Evolutionary conservation across 2,329 filamentous ascomycete species (phyloP).

Genomic region (Pseudopyricularia cyperi): DNA sequence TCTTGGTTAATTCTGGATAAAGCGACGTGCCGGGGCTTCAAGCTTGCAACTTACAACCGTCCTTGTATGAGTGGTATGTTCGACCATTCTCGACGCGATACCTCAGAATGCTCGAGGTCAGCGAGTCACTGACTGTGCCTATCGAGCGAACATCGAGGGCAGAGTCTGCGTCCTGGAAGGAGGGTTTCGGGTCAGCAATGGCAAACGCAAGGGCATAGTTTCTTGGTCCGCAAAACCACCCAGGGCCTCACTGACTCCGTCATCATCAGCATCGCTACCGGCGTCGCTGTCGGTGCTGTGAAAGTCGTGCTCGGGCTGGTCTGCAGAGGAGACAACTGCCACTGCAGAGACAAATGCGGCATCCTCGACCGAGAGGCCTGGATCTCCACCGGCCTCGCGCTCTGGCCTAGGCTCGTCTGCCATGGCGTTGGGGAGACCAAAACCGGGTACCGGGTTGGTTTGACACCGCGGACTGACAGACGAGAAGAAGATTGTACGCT

Average conservation of each 20-base stretch:
- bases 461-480: neutral
- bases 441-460: neutral
- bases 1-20: neutral
- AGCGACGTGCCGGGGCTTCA: neutral
- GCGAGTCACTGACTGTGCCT: slow-evolving; percentile 7
- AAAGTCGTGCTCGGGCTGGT: neutral
- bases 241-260: neutral
- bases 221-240: neutral
- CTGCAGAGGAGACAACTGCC: neutral
- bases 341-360: neutral
- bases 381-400: neutral
- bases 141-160: neutral
- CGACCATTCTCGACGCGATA: slow-evolving; percentile 20
- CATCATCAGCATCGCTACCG: neutral
- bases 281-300: neutral
- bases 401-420: neutral
- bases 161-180: neutral
- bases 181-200: neutral
- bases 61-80: slow-evolving; percentile 22
- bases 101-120: slow-evolving; percentile 14
- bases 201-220: neutral
- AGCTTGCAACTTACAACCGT: slow-evolving; percentile 12
- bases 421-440: neutral
- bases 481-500: neutral
- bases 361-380: neutral